These are phyloP conservation scores for Neofusicoccum parvum DNA, from an alignment of 2,329 filamentous ascomycete species.

Conservation along the genomic window DNA sequence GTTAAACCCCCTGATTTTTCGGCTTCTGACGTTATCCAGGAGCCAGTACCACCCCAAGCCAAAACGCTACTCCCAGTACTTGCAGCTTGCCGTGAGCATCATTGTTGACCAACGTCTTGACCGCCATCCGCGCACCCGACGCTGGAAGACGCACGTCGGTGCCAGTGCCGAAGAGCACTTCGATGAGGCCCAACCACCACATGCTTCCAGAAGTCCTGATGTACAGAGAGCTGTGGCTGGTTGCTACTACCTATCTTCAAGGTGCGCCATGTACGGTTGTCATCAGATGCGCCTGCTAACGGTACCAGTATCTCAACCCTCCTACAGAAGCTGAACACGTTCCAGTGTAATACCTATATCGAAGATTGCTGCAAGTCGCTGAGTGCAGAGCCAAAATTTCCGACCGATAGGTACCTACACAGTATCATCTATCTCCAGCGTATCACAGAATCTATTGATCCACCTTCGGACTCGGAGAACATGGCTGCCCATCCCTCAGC, in stretches of 20 bases:
- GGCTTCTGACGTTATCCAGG: slow-evolving; percentile 24
- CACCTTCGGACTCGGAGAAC: slow-evolving; percentile 23
- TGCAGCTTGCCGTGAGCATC: slow-evolving; percentile 23
- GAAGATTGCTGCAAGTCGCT: slow-evolving; percentile 42
- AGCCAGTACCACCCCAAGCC: slow-evolving; percentile 36
- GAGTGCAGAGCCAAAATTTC: slow-evolving; percentile 33
- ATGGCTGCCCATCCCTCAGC: too few relatives aligned
- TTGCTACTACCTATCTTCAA: slow-evolving; percentile 1
- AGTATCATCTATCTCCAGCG: slow-evolving; percentile 42
- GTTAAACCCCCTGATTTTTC: neutral
- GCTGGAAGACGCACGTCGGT: slow-evolving; percentile 25
- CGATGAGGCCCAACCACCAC: too few relatives aligned
- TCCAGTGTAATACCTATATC: slow-evolving; percentile 38
- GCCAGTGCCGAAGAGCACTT: neutral
- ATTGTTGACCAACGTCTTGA: slow-evolving; percentile 36
- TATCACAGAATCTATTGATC: slow-evolving; percentile 28
- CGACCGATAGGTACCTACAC: slow-evolving; percentile 40
- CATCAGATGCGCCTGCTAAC: neutral
- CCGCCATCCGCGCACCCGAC: slow-evolving; percentile 20
- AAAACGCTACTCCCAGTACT: slow-evolving; percentile 22
- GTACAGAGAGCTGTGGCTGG: neutral
- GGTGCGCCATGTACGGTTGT: neutral
- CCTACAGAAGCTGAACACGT: slow-evolving; percentile 43
- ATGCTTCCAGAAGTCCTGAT: neutral
- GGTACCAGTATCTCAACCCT: neutral